A percentile compares a stretch with the other conserved stretches of the same genome.
phyloP scores from a whole-genome alignment of 208 protist species.

The Porcisia deanei region DNA sequence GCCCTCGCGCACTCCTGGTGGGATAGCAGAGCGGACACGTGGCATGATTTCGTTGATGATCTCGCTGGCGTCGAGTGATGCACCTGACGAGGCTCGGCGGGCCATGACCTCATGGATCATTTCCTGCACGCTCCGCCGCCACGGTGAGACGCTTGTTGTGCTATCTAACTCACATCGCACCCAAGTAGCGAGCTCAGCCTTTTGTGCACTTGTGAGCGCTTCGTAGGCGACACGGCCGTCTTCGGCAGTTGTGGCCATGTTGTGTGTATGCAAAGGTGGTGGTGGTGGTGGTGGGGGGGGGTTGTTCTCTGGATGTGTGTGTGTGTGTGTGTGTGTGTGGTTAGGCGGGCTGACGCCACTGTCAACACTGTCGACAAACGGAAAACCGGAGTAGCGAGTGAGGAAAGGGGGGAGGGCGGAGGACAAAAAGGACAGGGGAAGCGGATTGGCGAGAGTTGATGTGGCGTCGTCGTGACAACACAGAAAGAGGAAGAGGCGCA shows the following conservation, averaged over 20 bases:
- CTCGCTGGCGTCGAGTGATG: slow-evolving; percentile 52
- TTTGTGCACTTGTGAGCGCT: slow-evolving; percentile 59
- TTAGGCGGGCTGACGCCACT: neutral
- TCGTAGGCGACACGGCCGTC: slow-evolving; percentile 52
- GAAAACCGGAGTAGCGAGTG: neutral
- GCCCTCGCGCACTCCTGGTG: slow-evolving; percentile 52
- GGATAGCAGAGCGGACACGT: slow-evolving; percentile 45
- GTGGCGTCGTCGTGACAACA: neutral
- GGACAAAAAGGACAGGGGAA: neutral
- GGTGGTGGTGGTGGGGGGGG: no score
- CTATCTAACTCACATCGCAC: slow-evolving; percentile 18
- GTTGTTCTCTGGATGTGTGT: neutral
- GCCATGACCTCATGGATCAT: slow-evolving; percentile 36
- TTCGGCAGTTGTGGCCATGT: slow-evolving; percentile 5
- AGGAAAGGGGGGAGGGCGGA: neutral
- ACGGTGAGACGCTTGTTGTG: neutral
- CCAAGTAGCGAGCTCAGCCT: slow-evolving; percentile 47
- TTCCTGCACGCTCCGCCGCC: slow-evolving; percentile 11
- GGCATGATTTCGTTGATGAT: slow-evolving; percentile 64
- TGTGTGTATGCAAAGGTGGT: neutral
- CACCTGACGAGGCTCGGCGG: slow-evolving; percentile 43
- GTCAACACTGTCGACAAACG: neutral
- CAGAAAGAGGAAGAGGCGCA: neutral
- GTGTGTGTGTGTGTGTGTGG: neutral
- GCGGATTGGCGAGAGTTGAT: neutral